phyloP scores from a whole-genome alignment of 2,329 filamentous ascomycete genomes.

The Pseudogymnoascus sp. region DNA sequence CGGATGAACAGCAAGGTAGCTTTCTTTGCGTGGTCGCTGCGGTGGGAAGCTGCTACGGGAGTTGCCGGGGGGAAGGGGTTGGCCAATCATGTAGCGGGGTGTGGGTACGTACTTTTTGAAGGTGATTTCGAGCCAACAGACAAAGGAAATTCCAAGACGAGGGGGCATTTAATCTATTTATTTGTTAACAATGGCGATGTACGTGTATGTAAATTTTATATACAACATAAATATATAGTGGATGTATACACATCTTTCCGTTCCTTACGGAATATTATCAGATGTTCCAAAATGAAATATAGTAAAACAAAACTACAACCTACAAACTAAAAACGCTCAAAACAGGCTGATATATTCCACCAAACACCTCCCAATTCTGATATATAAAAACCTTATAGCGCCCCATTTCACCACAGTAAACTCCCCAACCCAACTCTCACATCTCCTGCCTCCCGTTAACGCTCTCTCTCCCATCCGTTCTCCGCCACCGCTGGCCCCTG shows the following conservation, averaged over 20 bases:
- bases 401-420: background rate
- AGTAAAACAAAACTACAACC: background rate
- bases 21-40: background rate
- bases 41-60: background rate
- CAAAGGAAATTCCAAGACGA: background rate
- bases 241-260: background rate
- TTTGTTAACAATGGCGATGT: background rate
- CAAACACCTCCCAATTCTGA: background rate
- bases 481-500: background rate
- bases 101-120: background rate
- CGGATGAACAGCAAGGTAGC: constrained; percentile 3
- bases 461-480: background rate
- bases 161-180: background rate
- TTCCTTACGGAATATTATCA: background rate
- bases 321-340: background rate
- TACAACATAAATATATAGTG: background rate
- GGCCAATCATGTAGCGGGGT: background rate
- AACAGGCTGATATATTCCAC: background rate
- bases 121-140: background rate
- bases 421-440: background rate
- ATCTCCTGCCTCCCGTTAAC: background rate
- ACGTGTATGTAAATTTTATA: background rate
- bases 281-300: background rate
- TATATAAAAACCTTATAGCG: background rate
- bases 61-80: background rate